Percentiles rank a stretch among this genome's conserved stretches.
These are phyloP conservation scores for Neurospora africana DNA, from an alignment of 495 filamentous ascomycete genomes.

Conservation along the genomic window DNA sequence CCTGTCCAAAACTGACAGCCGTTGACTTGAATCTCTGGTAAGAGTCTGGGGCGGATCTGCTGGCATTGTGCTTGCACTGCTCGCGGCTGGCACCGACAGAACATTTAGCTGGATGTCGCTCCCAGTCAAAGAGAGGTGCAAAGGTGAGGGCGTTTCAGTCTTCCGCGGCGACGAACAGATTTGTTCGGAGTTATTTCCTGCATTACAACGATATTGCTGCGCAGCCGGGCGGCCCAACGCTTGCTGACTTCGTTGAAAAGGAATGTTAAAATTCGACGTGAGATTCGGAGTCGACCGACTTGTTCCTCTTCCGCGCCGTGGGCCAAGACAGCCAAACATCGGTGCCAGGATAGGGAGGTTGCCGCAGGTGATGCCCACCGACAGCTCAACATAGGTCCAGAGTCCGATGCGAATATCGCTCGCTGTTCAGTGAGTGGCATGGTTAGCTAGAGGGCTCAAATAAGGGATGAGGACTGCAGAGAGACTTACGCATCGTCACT, in stretches of 20 bases:
- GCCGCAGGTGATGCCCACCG: constrained; percentile 12
- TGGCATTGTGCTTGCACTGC: not conserved
- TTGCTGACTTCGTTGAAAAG: not conserved
- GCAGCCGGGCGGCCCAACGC: not conserved
- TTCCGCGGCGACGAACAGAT: not conserved
- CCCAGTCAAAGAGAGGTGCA: not conserved
- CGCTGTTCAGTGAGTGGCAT: not conserved
- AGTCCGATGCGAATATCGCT: constrained; percentile 3
- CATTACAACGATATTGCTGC: not conserved
- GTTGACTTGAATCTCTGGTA: not conserved
- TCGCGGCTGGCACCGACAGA: not conserved
- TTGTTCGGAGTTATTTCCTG: not conserved
- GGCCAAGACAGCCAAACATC: constrained; percentile 5
- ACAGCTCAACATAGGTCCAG: constrained; percentile 14
- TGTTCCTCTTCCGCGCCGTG: not conserved
- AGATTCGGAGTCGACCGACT: not conserved
- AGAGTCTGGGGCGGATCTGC: not conserved
- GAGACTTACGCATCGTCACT: not conserved
- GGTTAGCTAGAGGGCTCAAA: not conserved
- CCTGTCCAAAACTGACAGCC: not conserved
- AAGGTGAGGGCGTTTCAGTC: not conserved
- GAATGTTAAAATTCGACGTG: not conserved
- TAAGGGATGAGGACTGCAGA: not conserved
- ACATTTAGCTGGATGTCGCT: not conserved
- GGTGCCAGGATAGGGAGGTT: constrained; percentile 12